phyloP scores from a whole-genome alignment of 2,329 filamentous ascomycete genomes.

The Hymenoscyphus linearis region DNA sequence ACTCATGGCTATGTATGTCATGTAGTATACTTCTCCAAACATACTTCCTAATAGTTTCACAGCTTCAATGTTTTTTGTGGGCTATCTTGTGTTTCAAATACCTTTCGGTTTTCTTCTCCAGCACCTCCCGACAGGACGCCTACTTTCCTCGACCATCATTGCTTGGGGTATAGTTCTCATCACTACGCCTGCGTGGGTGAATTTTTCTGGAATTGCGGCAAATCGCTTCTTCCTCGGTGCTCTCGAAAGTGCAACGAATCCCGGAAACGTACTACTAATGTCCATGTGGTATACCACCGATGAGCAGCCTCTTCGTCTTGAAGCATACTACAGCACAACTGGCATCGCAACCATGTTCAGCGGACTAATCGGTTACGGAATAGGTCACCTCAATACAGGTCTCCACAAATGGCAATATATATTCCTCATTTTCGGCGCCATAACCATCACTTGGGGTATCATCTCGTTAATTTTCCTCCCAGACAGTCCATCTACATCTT shows the following conservation, averaged over 20 bases:
- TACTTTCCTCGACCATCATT: constrained; percentile 16
- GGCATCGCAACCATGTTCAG: constrained; percentile 26
- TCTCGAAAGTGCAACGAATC: constrained; percentile 48
- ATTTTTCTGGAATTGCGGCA: constrained; percentile 20
- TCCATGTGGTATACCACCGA: constrained; percentile 49
- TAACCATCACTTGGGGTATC: constrained; percentile 29
- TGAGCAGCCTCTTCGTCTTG: constrained; percentile 46
- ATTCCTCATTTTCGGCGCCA: constrained; percentile 34
- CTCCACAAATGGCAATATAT: constrained; percentile 33
- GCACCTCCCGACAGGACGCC: constrained; percentile 14
- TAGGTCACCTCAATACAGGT: constrained; percentile 21
- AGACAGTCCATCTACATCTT: constrained; percentile 42
- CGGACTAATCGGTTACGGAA: constrained; percentile 23
- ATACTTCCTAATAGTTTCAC: neutral
- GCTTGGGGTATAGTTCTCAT: constrained; percentile 29
- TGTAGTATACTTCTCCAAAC: neutral
- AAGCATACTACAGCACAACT: constrained; percentile 19
- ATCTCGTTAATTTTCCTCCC: constrained; percentile 42
- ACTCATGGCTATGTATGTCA: constrained; percentile 23
- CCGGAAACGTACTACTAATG: constrained; percentile 48
- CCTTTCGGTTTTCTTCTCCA: constrained; percentile 24
- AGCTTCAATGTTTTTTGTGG: constrained; percentile 27
- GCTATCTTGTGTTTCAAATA: constrained; percentile 24
- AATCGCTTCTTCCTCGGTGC: constrained; percentile 36
- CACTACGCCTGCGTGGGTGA: constrained; percentile 15